phyloP scores from a whole-genome alignment of 1,284 basidiomycete species.

The Anthracocystis panici-leucophaei region DNA sequence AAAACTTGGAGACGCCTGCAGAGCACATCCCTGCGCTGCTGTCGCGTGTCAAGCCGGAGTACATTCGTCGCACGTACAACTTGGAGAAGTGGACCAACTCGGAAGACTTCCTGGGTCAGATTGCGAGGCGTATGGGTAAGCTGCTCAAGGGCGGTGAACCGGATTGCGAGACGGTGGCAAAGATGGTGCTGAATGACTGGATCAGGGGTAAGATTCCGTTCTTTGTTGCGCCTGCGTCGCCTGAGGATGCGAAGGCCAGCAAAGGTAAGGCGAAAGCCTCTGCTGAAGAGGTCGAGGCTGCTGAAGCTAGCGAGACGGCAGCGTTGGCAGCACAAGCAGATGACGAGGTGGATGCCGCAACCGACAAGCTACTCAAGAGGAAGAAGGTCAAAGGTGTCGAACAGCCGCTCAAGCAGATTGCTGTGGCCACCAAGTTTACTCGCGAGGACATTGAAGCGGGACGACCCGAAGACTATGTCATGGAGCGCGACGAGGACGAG shows the following conservation, averaged over 20 bases:
- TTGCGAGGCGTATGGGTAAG: conserved; percentile 91
- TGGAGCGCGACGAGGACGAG: conserved; percentile 61
- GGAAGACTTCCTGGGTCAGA: conserved; percentile 83
- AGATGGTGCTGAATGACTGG: conserved; percentile 97
- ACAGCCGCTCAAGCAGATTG: conserved; percentile 74
- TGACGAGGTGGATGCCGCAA: conserved; percentile 29
- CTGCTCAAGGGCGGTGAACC: conserved; percentile 94
- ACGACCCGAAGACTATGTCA: conserved; percentile 66
- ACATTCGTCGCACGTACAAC: conserved; percentile 88
- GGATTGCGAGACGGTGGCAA: conserved; percentile 90
- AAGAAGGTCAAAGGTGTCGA: conserved; percentile 74
- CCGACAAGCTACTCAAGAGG: conserved; percentile 57
- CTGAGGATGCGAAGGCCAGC: conserved; percentile 32
- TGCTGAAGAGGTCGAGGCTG: conserved; percentile 26
- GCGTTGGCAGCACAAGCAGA: conserved; percentile 14
- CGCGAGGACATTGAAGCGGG: conserved; percentile 68
- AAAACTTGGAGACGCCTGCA: conserved; percentile 91
- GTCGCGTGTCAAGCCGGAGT: conserved; percentile 89
- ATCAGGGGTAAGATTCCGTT: conserved; percentile 93
- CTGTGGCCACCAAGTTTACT: conserved; percentile 74
- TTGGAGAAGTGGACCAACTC: conserved; percentile 73
- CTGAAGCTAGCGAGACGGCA: conserved; percentile 13
- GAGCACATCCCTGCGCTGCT: conserved; percentile 92
- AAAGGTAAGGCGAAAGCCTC: conserved; percentile 54
- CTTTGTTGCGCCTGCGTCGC: conserved; percentile 78